Conservation (phyloP, 306 rosid species). For the Fagus crenata region DNA sequence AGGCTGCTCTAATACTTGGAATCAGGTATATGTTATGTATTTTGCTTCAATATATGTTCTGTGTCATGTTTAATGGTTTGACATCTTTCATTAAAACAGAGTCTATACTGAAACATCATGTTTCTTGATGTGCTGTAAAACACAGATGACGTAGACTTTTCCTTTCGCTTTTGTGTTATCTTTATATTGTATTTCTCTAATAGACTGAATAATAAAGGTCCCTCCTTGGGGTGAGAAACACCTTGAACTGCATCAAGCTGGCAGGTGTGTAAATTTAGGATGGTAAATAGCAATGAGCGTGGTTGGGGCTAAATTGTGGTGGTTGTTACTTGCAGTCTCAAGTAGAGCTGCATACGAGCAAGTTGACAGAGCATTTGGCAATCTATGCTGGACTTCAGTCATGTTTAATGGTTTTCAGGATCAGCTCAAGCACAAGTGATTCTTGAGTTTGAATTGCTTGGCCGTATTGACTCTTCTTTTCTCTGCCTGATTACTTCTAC, state of each 20-base stretch:
- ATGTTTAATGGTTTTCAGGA: background rate
- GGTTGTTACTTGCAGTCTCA: background rate
- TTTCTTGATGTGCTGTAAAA: background rate
- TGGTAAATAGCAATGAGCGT: background rate
- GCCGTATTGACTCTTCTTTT: background rate
- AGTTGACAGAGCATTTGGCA: background rate
- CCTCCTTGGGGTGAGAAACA: background rate
- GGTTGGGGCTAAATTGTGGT: background rate
- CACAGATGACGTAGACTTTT: background rate
- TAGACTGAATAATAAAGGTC: background rate
- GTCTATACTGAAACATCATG: background rate
- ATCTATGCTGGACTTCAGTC: background rate
- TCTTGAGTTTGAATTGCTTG: background rate
- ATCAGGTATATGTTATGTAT: constrained; percentile 49
- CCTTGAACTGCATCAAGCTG: background rate
- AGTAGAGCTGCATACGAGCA: background rate
- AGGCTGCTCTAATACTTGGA: constrained; percentile 79
- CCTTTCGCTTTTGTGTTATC: background rate
- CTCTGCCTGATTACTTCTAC: background rate
- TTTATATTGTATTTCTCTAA: background rate
- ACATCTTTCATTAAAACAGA: background rate
- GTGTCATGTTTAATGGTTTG: background rate
- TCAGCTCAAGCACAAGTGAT: background rate
- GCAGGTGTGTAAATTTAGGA: background rate
- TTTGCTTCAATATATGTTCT: background rate